Conservation (phyloP, 768 basidiomycete genomes). For the Leccinum aurantiacum region DNA sequence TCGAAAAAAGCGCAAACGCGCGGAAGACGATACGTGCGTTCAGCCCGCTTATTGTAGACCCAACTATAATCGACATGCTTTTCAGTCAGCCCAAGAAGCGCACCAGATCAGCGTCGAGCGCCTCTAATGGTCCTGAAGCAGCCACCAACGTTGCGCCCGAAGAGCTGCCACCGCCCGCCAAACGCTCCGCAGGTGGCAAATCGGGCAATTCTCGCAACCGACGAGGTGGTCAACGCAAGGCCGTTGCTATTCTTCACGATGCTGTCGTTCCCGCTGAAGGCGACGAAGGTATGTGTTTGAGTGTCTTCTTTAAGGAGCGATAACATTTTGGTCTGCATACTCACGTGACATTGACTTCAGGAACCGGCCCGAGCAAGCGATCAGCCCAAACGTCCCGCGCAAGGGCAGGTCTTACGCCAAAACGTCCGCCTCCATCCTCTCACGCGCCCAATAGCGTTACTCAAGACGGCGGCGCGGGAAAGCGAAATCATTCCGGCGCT, state of each 20-base stretch:
- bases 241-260: slow-evolving; percentile 23
- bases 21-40: slow-evolving; percentile 70
- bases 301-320: slow-evolving; percentile 5
- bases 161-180: slow-evolving; percentile 41
- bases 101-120: slow-evolving; percentile 71
- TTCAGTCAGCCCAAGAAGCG: slow-evolving; percentile 62
- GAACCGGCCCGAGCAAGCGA: slow-evolving; percentile 35
- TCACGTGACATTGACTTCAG: slow-evolving; percentile 41
- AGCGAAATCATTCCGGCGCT: slow-evolving; percentile 47
- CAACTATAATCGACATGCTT: slow-evolving; percentile 11
- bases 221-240: slow-evolving; percentile 33
- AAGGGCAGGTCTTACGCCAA: slow-evolving; percentile 30
- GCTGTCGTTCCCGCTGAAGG: slow-evolving; percentile 42
- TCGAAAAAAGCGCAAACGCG: slow-evolving; percentile 74
- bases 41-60: background rate
- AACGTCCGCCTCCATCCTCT: slow-evolving; percentile 32
- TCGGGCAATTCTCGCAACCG: slow-evolving; percentile 31
- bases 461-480: slow-evolving; percentile 45
- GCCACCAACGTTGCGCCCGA: slow-evolving; percentile 39
- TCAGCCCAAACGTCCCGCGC: slow-evolving; percentile 43
- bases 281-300: slow-evolving; percentile 58
- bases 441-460: slow-evolving; percentile 31
- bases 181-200: slow-evolving; percentile 28
- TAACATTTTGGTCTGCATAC: slow-evolving; percentile 17
- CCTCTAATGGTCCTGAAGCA: slow-evolving; percentile 55